Conservation (phyloP, 768 basidiomycete species). For the Russula griseocarnosa region DNA sequence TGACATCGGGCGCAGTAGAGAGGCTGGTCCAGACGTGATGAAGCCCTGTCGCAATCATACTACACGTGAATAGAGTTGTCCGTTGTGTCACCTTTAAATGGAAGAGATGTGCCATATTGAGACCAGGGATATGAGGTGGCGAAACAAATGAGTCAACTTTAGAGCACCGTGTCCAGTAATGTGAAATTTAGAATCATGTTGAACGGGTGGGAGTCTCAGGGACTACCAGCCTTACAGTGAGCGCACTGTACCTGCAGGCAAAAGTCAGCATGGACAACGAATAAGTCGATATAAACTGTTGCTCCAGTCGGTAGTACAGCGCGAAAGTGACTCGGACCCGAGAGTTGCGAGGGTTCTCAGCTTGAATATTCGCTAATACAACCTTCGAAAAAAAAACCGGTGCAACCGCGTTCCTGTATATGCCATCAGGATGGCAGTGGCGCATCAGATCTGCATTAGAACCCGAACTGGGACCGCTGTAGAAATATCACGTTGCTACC, state of each 20-base stretch:
- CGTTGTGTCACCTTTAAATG: constrained; percentile 4
- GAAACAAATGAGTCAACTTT: constrained; percentile 22
- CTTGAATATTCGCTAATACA: neutral
- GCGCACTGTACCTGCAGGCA: neutral
- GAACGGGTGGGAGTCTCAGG: neutral
- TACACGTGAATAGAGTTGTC: neutral
- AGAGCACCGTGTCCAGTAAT: too few species aligned
- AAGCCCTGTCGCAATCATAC: neutral
- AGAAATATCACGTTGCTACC: neutral
- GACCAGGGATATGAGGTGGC: constrained; percentile 6
- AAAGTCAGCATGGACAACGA: neutral
- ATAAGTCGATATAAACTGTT: neutral
- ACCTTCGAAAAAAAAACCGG: neutral
- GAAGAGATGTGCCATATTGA: too few species aligned
- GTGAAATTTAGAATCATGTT: neutral
- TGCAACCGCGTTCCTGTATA: neutral
- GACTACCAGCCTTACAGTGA: neutral
- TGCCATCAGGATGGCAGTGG: neutral
- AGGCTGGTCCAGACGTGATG: neutral
- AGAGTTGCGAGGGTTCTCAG: neutral
- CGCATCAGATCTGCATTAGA: neutral
- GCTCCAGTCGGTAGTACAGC: neutral
- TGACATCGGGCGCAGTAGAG: neutral
- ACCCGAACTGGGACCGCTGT: neutral
- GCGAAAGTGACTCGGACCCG: neutral